These are phyloP conservation scores for Lepidium aucheri DNA, from an alignment of 345 rosid species.

Conservation along the genomic window DNA sequence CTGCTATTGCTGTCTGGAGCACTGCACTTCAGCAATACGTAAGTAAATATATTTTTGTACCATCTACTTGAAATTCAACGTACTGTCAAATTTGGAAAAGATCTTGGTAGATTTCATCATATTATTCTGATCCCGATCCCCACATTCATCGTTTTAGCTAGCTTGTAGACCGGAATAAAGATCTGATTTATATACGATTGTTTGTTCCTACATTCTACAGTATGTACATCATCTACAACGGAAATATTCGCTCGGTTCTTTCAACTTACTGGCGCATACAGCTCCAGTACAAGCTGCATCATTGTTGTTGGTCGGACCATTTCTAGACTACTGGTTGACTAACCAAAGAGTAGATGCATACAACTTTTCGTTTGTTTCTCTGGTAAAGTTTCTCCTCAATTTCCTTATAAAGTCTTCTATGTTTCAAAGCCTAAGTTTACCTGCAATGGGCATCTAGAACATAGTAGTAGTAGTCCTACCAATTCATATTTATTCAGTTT, in stretches of 20 bases:
- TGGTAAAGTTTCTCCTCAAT: slow-evolving; percentile 42
- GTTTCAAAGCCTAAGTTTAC: neutral
- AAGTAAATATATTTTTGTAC: slow-evolving; percentile 24
- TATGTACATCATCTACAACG: slow-evolving; percentile 91
- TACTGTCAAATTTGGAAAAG: neutral
- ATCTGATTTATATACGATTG: neutral
- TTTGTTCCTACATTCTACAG: slow-evolving; percentile 34
- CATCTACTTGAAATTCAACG: neutral
- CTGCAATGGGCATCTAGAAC: neutral
- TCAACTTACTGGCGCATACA: slow-evolving; percentile 86
- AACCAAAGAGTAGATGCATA: slow-evolving; percentile 67
- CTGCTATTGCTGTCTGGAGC: slow-evolving; percentile 95
- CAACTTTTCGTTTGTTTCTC: slow-evolving; percentile 42
- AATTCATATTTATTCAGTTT: neutral
- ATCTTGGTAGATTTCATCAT: neutral
- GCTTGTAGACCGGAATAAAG: neutral
- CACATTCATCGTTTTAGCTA: neutral
- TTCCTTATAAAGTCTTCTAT: neutral
- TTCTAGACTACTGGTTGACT: slow-evolving; percentile 86
- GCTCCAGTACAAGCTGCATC: slow-evolving; percentile 96
- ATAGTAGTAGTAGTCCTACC: neutral
- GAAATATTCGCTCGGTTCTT: slow-evolving; percentile 85
- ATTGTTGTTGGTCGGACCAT: slow-evolving; percentile 75
- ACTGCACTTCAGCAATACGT: slow-evolving; percentile 97
- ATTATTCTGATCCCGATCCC: neutral